Base-by-base conservation (phyloP, 2,329 filamentous ascomycete genomes). In the Nothopassalora personata region DNA sequence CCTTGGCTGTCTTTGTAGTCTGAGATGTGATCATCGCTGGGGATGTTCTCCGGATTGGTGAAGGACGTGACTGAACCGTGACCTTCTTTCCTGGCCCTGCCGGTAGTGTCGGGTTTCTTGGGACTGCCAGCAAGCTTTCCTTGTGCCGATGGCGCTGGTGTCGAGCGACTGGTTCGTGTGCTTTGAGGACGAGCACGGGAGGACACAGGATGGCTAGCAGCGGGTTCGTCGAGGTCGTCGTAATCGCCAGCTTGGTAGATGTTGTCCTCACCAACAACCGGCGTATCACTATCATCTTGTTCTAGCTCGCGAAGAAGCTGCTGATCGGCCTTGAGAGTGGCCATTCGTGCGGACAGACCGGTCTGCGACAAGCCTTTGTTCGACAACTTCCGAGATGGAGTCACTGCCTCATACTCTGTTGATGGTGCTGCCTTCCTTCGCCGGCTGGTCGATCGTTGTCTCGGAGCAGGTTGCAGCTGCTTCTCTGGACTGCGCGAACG, bases 31-130 rank as follows among this genome's bases (percentile, higher is more conserved):
- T 27, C 43, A 4, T 52, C 54, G 7, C 54, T 56, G 1, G 19
- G 31, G 49, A 67, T 59, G 19, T 33, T 49, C 13, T 51, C 34
- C 15, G 63, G 63, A 43, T 68, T 64, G 30, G 62, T 62, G 33
- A 54, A 39, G 4, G 66, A 68, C 31, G 58, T 43, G 5, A 66
- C 46, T n/a, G 33, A 19, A 10, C 59, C 59, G 13, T 52, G 55
- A 5, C 54, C 48, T 28, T 48, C 45, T 31, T 46, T 19, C 9
- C 8, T 27, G 39, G n/a, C 4, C 9, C 8, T 47, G 39, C 48
- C 27, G 11, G 43, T 8, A 18, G 10, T 27, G 30, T 43, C n/a
- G 2, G 28, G 6, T 1, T 43, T 43, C 28, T 43, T 43, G 5
- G 23, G 10, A 27, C 30, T 33, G 43, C 13, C 39, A 27, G 43